Evolutionary conservation across 2,329 filamentous ascomycete species (phyloP), one percentile per base, ranked within the genome.

Genomic region (Pestalotiopsis sp.): DNA sequence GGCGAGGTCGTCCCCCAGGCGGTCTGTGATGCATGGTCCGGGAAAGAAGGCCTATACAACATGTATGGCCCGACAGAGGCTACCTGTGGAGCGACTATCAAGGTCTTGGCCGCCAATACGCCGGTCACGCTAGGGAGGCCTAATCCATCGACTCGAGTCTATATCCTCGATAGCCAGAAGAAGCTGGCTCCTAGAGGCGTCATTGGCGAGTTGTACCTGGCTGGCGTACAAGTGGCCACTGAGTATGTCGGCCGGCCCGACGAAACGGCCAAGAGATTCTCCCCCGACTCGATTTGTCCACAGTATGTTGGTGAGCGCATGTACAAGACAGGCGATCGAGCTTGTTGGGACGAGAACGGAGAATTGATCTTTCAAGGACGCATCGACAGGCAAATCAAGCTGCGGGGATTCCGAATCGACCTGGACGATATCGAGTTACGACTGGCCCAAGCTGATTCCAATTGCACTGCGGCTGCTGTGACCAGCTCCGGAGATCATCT

Each of bases 51-150:
- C 1, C 27, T 82, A 1, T 83, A 78, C 72, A 85, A 85, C 69
- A 79, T 80, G 76, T 85, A 84, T 66, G 82, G 82, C 0, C 83
- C 83, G 4, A 82, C 80, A 0, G 82, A 84, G 70, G 77, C 70
- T 2, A 83, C 80, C 0, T 78, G 78, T 64, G 80, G 79, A 5
- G 78, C 79, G 0, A 81, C 78, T 1, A 79, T 82, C 45, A 75
- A 79, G 57, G 62, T 64, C 3, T 71, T 83, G 0, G 56, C 23
- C 0, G 70, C 74, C 0, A 67, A 72, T 0, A 9, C 75, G 39
- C 68, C 73, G 0, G 80, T 84, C 1, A 82, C 77, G 0, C 71
- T 84, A 9, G 82, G 82, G 0, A n/a, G 3, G 0, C 80, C 82
- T 0, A 79, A 76, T 49, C 75, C 79, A 1, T 73, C 78, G 0